These are phyloP conservation scores for Periconia sp. DNA, from an alignment of 2,329 filamentous ascomycete genomes.

Conservation along the genomic window DNA sequence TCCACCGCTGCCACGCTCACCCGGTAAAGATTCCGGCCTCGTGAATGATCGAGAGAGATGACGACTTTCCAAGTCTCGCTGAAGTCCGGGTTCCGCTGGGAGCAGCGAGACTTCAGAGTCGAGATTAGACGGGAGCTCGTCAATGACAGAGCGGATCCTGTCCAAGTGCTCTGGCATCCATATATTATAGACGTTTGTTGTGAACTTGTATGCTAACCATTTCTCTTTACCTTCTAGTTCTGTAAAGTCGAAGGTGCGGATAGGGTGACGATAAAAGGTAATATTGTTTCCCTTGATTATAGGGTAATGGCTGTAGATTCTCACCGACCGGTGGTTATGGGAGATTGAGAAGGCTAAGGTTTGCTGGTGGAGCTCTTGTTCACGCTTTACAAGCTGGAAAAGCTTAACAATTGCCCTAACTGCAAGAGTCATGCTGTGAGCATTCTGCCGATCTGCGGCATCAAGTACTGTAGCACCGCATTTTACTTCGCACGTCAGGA, in stretches of 20 bases:
- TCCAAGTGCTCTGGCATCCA: too few relatives aligned
- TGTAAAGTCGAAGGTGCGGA: constrained; percentile 16
- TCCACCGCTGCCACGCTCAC: too few relatives aligned
- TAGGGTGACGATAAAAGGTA: constrained; percentile 23
- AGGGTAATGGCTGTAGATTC: constrained; percentile 23
- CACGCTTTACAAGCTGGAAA: constrained; percentile 20
- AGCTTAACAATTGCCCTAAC: constrained; percentile 18
- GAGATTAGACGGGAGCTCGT: too few relatives aligned
- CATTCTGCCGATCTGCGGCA: constrained; percentile 34
- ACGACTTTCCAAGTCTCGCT: too few relatives aligned
- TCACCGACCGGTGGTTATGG: constrained; percentile 19
- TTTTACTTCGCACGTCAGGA: constrained; percentile 58
- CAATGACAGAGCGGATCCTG: too few relatives aligned
- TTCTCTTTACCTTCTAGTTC: too few relatives aligned
- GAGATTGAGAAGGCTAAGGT: constrained; percentile 23
- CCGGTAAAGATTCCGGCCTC: too few relatives aligned
- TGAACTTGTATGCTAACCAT: too few relatives aligned
- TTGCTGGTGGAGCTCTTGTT: constrained; percentile 23
- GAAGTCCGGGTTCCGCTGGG: constrained; percentile 6
- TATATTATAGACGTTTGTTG: too few relatives aligned
- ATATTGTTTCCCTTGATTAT: constrained; percentile 19
- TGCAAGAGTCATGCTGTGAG: constrained; percentile 18
- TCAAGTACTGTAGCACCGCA: constrained; percentile 45
- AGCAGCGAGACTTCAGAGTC: too few relatives aligned
- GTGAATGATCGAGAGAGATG: too few relatives aligned